A percentile compares a stretch with the other conserved stretches of the same genome.
phyloP scores from a whole-genome alignment of 176 grass and related monocot species.

The Poa pratensis region DNA sequence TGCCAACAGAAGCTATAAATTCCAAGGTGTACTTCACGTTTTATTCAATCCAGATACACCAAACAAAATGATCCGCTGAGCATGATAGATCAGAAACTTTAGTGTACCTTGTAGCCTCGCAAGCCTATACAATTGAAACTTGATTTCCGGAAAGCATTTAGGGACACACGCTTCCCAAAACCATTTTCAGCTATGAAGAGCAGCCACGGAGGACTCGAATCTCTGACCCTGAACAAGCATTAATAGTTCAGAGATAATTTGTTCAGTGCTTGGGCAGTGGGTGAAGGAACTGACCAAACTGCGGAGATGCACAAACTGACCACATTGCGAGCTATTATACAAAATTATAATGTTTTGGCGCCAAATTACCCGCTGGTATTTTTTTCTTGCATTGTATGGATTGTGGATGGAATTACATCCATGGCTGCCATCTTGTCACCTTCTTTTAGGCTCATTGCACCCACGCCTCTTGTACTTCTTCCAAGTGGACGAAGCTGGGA shows the following conservation, averaged over 20 bases:
- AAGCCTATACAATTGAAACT: slow-evolving; percentile 72
- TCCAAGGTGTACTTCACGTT: background rate
- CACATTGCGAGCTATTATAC: background rate
- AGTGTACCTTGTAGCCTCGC: slow-evolving; percentile 80
- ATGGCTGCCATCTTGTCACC: slow-evolving; percentile 87
- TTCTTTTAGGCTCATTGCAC: slow-evolving; percentile 82
- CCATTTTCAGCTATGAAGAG: slow-evolving; percentile 93
- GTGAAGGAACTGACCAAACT: slow-evolving; percentile 22
- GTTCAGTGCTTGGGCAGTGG: slow-evolving; percentile 22
- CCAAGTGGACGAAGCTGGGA: slow-evolving; percentile 75
- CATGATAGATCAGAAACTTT: background rate
- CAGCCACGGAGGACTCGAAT: slow-evolving; percentile 83
- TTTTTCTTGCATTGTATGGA: slow-evolving; percentile 65
- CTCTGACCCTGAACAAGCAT: slow-evolving; percentile 53
- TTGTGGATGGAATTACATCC: slow-evolving; percentile 79
- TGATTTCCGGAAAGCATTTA: slow-evolving; percentile 68
- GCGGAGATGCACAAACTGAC: background rate
- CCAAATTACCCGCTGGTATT: slow-evolving; percentile 52
- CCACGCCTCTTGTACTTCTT: slow-evolving; percentile 82
- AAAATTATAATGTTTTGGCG: slow-evolving; percentile 1
- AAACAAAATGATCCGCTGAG: background rate
- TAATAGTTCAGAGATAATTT: slow-evolving; percentile 23
- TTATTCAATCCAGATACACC: background rate
- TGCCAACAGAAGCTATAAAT: slow-evolving; percentile 4
- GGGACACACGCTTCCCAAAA: slow-evolving; percentile 78